Evolutionary conservation across 2,329 filamentous ascomycete species (phyloP).

Genomic region (Penicillium sp.): DNA sequence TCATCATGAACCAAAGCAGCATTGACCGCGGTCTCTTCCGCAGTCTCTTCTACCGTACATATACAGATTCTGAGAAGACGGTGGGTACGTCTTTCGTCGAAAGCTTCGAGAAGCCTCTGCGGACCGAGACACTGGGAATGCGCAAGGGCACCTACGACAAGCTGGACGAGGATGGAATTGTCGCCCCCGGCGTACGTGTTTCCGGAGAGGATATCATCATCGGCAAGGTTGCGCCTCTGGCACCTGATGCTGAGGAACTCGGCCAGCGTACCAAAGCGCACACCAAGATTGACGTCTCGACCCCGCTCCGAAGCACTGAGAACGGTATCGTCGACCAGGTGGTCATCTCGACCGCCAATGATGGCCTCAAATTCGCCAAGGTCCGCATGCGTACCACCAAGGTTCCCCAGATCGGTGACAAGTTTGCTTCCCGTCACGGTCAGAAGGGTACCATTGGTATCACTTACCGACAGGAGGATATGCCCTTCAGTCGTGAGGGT

Average conservation of each 20-base stretch:
- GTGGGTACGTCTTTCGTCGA: conserved; percentile 93
- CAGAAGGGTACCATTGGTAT: conserved; percentile 99
- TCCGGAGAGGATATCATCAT: conserved; percentile 99
- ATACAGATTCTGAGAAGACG: conserved; percentile 95
- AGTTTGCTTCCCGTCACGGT: conserved; percentile 98
- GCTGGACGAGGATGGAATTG: conserved; percentile 92
- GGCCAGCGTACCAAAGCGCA: conserved; percentile 89
- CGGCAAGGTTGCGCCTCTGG: conserved; percentile 94
- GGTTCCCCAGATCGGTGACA: conserved; percentile 97
- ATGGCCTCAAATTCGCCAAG: conserved; percentile 95
- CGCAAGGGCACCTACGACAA: conserved; percentile 98
- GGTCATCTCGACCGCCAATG: conserved; percentile 88
- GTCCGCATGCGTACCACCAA: conserved; percentile 97
- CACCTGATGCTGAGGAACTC: conserved; percentile 87
- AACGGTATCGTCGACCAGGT: conserved; percentile 96
- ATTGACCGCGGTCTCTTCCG: conserved; percentile 97
- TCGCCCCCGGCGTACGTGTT: conserved; percentile 89
- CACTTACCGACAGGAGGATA: conserved; percentile 95
- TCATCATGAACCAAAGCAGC: conserved; percentile 99
- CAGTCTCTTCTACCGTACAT: conserved; percentile 96
- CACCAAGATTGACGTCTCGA: conserved; percentile 93
- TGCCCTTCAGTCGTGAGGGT: conserved; percentile 94
- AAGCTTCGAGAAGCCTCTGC: conserved; percentile 91
- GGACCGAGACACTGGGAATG: conserved; percentile 82
- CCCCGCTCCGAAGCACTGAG: conserved; percentile 90